Percentiles rank a stretch among this genome's conserved stretches.
phyloP scores from a whole-genome alignment of 352 stramenopile species.

The Pythium chondricola region DNA sequence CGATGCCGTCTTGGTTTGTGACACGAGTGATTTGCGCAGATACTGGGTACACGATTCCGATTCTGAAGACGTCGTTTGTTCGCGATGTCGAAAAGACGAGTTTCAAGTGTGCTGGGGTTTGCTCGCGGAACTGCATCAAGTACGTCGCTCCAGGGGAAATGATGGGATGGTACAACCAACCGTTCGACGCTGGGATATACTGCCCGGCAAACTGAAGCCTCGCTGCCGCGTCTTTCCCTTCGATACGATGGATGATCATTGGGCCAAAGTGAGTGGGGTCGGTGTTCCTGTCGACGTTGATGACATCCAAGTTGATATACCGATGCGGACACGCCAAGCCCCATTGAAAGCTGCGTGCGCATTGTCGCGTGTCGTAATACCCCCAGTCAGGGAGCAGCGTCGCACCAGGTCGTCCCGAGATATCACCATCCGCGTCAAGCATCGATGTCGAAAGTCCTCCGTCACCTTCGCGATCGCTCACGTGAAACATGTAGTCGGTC shows the following conservation, averaged over 20 bases:
- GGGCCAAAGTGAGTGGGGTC: constrained; percentile 19
- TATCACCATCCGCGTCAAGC: constrained; percentile 18
- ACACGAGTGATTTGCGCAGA: constrained; percentile 19
- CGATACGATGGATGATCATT: constrained; percentile 17
- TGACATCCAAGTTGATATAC: constrained; percentile 37
- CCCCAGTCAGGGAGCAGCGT: constrained; percentile 28
- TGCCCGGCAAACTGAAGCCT: constrained; percentile 21
- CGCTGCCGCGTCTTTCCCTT: background rate
- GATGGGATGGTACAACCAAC: constrained; percentile 38
- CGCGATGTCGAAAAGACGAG: constrained; percentile 24
- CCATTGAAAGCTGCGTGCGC: constrained; percentile 6
- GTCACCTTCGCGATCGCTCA: constrained; percentile 23
- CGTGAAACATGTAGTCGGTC: constrained; percentile 18
- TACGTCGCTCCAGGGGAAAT: constrained; percentile 26
- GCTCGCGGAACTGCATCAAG: constrained; percentile 21
- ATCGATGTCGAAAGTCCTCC: constrained; percentile 30
- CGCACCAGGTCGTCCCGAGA: constrained; percentile 16
- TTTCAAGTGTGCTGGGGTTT: constrained; percentile 17
- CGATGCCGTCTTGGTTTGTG: constrained; percentile 2
- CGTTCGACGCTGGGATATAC: constrained; percentile 27
- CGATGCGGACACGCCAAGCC: constrained; percentile 29
- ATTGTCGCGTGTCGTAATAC: constrained; percentile 23
- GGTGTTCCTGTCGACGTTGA: constrained; percentile 16
- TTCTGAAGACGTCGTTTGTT: constrained; percentile 13
- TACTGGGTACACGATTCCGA: constrained; percentile 24